A percentile compares a stretch with the other conserved stretches of the same genome.
phyloP scores from a whole-genome alignment of 371 early-diverging fungal genomes.

The Dichotomocladium elegans region DNA sequence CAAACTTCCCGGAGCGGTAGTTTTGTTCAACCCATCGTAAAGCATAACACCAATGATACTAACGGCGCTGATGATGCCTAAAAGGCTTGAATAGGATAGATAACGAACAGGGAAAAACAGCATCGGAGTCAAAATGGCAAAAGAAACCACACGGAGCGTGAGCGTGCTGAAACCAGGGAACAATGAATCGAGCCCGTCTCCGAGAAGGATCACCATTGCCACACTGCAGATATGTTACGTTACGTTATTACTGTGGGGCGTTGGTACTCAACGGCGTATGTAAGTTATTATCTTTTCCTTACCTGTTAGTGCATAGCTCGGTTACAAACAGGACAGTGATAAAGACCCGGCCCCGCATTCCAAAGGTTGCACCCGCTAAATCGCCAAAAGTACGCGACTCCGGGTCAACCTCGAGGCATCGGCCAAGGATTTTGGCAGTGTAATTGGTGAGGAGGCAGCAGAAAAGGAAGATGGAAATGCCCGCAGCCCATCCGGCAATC shows the following conservation, averaged over 20 bases:
- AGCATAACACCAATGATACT: constrained; percentile 41
- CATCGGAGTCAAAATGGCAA: constrained; percentile 43
- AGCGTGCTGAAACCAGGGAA: constrained; percentile 29
- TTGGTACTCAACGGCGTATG: neutral
- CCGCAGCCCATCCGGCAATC: constrained; percentile 63
- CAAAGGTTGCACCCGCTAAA: constrained; percentile 67
- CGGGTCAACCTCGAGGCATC: constrained; percentile 52
- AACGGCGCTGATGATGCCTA: constrained; percentile 48
- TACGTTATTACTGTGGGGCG: neutral
- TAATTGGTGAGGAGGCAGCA: constrained; percentile 57
- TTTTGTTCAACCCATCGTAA: constrained; percentile 47
- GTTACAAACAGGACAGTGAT: constrained; percentile 55
- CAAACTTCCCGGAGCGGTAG: constrained; percentile 55
- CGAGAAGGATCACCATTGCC: constrained; percentile 39
- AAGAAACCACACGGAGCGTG: constrained; percentile 27
- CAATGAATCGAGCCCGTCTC: constrained; percentile 40
- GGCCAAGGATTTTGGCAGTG: constrained; percentile 62
- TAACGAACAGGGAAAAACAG: constrained; percentile 46
- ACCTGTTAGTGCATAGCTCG: constrained; percentile 64
- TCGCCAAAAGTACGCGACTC: constrained; percentile 62
- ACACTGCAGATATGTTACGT: too few relatives aligned
- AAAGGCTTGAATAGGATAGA: constrained; percentile 45
- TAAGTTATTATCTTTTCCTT: neutral
- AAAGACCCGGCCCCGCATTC: constrained; percentile 48
- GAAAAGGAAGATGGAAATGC: constrained; percentile 49